These are phyloP conservation scores for Fusarium fracticaudum DNA, from an alignment of 2,329 filamentous ascomycete genomes.

Conservation along the genomic window DNA sequence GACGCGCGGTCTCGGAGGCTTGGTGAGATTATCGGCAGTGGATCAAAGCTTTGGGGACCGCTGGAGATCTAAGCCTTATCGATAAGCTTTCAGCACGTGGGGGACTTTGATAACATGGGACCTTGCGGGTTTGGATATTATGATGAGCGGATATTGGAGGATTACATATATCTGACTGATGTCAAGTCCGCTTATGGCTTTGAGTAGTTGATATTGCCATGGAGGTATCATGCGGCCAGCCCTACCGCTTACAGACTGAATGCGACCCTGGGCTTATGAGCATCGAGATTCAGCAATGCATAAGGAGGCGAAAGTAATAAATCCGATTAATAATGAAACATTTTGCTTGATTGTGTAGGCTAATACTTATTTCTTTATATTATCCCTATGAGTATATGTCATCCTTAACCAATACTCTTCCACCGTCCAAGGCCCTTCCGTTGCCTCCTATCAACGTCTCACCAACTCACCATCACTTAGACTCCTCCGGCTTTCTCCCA, in stretches of 20 bases:
- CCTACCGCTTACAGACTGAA: background rate
- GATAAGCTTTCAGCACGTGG: conserved; percentile 19
- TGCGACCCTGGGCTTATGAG: background rate
- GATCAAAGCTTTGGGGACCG: background rate
- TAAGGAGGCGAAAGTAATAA: background rate
- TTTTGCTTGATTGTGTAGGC: background rate
- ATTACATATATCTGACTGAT: background rate
- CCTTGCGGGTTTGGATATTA: background rate
- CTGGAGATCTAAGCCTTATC: conserved; percentile 10
- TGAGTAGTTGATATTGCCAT: background rate
- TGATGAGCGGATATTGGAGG: background rate
- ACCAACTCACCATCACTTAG: background rate
- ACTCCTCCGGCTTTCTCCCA: background rate
- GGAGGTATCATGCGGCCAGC: background rate
- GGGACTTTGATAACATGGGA: background rate
- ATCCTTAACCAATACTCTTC: background rate
- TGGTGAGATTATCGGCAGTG: conserved; percentile 23
- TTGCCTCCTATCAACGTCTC: background rate
- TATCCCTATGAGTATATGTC: background rate
- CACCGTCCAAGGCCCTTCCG: background rate
- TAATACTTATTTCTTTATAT: background rate
- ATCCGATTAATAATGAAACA: background rate
- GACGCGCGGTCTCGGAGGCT: conserved; percentile 34
- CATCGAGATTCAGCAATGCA: background rate
- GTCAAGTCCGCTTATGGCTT: background rate